Percentiles rank a stretch among this genome's conserved stretches.
Conservation (phyloP, 805 yeast genomes). For the Trichomonascus vanleenenianus region DNA sequence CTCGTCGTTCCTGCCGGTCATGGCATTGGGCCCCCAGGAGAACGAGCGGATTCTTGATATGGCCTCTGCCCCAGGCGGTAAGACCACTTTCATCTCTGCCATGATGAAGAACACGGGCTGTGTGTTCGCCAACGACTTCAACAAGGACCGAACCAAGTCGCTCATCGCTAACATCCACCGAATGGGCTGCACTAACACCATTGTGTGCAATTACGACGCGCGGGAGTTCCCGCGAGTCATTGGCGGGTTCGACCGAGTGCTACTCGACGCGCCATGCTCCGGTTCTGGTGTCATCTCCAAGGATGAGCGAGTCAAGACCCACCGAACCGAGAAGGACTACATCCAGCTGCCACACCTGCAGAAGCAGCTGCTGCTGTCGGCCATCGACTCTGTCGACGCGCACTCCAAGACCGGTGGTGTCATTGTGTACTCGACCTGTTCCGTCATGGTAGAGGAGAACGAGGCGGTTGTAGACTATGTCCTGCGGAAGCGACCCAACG, state of each 20-base stretch:
- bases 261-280: slow-evolving; percentile 97
- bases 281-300: slow-evolving; percentile 99
- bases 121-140: slow-evolving; percentile 95
- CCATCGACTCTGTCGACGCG: slow-evolving; percentile 96
- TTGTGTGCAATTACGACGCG: slow-evolving; percentile 96
- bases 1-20: slow-evolving; percentile 92
- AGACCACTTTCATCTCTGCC: slow-evolving; percentile 90
- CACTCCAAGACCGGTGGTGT: slow-evolving; percentile 86
- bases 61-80: slow-evolving; percentile 99
- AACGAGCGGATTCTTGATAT: slow-evolving; percentile 92
- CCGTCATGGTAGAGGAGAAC: slow-evolving; percentile 96
- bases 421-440: slow-evolving; percentile 96
- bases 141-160: slow-evolving; percentile 93
- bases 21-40: slow-evolving; percentile 97
- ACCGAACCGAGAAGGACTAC: slow-evolving; percentile 93
- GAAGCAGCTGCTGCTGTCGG: slow-evolving; percentile 85
- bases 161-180: slow-evolving; percentile 96
- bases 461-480: slow-evolving; percentile 99
- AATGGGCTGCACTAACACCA: slow-evolving; percentile 91
- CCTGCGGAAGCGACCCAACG: slow-evolving; percentile 91
- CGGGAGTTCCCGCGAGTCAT: slow-evolving; percentile 96
- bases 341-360: slow-evolving; percentile 95
- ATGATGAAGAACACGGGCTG: slow-evolving; percentile 97
- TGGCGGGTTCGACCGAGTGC: slow-evolving; percentile 94
- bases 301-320: slow-evolving; percentile 88